These are phyloP conservation scores for Gracilaria caudata DNA, from an alignment of 23 red algal genomes.

Conservation along the genomic window DNA sequence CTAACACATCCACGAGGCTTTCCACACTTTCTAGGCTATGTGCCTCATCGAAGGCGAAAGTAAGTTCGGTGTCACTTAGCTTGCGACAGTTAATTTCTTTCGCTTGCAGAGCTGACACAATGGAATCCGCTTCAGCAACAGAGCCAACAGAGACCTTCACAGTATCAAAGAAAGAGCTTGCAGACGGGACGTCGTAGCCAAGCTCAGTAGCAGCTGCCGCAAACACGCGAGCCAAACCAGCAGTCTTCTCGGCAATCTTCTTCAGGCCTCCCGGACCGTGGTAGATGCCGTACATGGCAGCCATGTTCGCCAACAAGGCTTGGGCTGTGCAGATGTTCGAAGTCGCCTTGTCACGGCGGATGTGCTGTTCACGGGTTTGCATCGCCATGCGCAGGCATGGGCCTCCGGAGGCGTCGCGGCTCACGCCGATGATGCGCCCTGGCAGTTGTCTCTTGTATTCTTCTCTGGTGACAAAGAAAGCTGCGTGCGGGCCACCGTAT, in stretches of 20 bases:
- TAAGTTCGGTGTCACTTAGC: constrained; percentile 67
- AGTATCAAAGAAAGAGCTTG: constrained; percentile 87
- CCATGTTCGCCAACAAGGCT: constrained; percentile 99
- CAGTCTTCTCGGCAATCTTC: constrained; percentile 84
- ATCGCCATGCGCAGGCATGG: constrained; percentile 98
- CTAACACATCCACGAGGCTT: constrained; percentile 71
- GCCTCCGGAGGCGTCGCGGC: constrained; percentile 85
- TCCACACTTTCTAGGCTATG: constrained; percentile 71
- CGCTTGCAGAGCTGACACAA: constrained; percentile 44
- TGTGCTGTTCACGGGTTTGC: constrained; percentile 99
- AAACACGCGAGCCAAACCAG: constrained; percentile 82
- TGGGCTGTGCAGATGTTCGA: constrained; percentile 99
- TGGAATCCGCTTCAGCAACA: constrained; percentile 35
- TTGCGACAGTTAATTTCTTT: constrained; percentile 88
- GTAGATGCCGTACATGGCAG: constrained; percentile 98
- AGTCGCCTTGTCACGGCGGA: constrained; percentile 98
- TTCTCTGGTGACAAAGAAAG: constrained; percentile 96
- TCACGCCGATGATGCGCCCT: constrained; percentile 97
- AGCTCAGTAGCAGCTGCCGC: constrained; percentile 54
- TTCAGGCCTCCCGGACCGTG: constrained; percentile 95
- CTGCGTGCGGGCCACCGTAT: constrained; percentile 94
- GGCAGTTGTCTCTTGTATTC: constrained; percentile 94
- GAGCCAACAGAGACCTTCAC: constrained; percentile 73
- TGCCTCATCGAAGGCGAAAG: constrained; percentile 97
- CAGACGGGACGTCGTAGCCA: constrained; percentile 58